A percentile compares a stretch with the other conserved stretches of the same genome.
These are phyloP conservation scores for Alternaria angustiovoidea DNA, from an alignment of 2,329 filamentous ascomycete genomes.

Conservation along the genomic window DNA sequence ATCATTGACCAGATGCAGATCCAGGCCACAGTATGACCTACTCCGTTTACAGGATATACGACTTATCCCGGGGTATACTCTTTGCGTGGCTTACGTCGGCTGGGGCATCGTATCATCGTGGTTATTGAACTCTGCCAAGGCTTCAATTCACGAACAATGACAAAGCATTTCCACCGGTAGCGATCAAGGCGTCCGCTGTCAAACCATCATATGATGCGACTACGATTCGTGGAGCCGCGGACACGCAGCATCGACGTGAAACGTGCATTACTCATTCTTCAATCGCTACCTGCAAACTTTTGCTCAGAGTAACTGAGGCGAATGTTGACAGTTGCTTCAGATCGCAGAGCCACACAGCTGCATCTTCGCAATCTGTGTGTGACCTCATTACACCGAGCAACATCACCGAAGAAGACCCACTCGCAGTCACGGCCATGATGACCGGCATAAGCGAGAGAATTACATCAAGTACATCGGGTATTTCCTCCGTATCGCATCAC, in stretches of 20 bases:
- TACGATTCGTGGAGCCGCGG: not conserved
- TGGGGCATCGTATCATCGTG: not conserved
- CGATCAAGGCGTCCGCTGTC: not conserved
- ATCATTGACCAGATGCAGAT: not conserved
- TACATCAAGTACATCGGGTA: not conserved
- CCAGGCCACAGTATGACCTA: too few species aligned
- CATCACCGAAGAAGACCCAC: not conserved
- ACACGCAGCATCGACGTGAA: not conserved
- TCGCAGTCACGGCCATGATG: not conserved
- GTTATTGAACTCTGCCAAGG: not conserved
- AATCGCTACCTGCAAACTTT: not conserved
- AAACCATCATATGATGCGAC: not conserved
- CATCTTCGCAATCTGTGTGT: not conserved
- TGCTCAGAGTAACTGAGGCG: not conserved
- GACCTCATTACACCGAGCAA: not conserved
- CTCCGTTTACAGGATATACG: too few species aligned
- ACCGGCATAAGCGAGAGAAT: slow-evolving; percentile 3
- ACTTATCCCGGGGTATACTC: not conserved
- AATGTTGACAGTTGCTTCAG: not conserved
- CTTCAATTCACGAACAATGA: too few species aligned
- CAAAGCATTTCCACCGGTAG: not conserved
- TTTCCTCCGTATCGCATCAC: not conserved
- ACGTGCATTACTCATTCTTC: not conserved
- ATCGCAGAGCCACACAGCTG: not conserved
- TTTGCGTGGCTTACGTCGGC: not conserved